Evolutionary conservation across 2,329 filamentous ascomycete species (phyloP), one percentile per base, ranked within the genome.

Genomic region (Endocalyx cinctus): DNA sequence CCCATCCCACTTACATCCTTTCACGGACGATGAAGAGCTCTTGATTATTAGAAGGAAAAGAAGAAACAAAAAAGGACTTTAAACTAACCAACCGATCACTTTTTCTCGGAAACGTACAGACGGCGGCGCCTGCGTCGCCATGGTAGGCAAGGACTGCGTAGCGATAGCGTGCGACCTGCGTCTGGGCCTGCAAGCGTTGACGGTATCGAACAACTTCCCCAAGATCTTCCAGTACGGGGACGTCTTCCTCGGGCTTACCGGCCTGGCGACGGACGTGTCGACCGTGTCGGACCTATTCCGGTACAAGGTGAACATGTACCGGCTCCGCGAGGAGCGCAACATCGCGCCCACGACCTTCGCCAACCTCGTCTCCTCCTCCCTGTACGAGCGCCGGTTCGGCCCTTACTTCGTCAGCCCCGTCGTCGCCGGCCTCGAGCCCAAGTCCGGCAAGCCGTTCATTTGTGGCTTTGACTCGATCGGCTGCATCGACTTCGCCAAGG

Each of bases 301-400:
- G 59, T 97, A 95, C 81, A 98, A 98, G 77, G 87, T 94, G 64
- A 98, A 98, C 78, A 94, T 98, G 86, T 98, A 98, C 78, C 86
- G 92, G 47, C 79, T 98, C 57, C 87, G 92, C 57, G 92, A 98
- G 74, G 92, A 98, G 75, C 88, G 92, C 59, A 77, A 88, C 72
- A 97, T 98, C 66, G 83, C 86, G 35, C 92, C 92, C 28, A 78
- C 85, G 62, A 98, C 92, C 38, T 88, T 98, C 68, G 89, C 92
- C 63, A 96, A 98, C 72, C 79, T 98, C 48, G 89, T 98, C 54
- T 86, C 80, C 55, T 87, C 79, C 49, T 85, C 80, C 49, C 76
- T 98, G 57, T 98, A 98, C 70, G 92, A 98, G 79, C 79, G 78
- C 57, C 81, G 92, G 52, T 98, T 98, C 65, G 92, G 92, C 26